These are phyloP conservation scores for Podospora appendiculata DNA, from an alignment of 495 filamentous ascomycete genomes.

Conservation along the genomic window DNA sequence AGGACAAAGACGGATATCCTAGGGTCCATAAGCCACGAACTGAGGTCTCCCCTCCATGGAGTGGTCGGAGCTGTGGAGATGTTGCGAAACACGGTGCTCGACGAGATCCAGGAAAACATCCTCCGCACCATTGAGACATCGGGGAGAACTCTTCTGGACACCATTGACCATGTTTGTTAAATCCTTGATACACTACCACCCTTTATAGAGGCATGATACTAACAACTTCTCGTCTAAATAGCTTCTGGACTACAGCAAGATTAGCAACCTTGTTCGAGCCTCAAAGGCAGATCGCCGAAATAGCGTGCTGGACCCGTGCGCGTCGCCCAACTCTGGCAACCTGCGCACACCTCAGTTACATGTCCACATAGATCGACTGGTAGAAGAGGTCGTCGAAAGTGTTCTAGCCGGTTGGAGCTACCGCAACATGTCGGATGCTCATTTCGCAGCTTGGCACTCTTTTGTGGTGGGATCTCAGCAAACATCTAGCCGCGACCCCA, in stretches of 20 bases:
- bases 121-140: conserved; percentile 65
- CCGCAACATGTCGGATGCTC: conserved; percentile 15
- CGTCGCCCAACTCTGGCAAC: conserved; percentile 17
- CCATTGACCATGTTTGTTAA: conserved; percentile 58
- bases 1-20: conserved; percentile 61
- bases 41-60: conserved; percentile 69
- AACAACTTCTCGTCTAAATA: not conserved
- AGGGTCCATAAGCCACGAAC: conserved; percentile 65
- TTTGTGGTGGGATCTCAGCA: conserved; percentile 4
- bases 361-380: conserved; percentile 37
- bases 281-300: conserved; percentile 11
- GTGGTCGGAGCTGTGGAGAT: conserved; percentile 66
- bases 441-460: conserved; percentile 6
- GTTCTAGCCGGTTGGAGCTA: conserved; percentile 47
- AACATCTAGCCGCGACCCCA: no score
- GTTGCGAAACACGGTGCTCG: conserved; percentile 45
- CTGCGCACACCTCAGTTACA: not conserved
- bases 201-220: conserved; percentile 1
- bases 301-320: not conserved
- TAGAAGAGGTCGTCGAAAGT: conserved; percentile 54
- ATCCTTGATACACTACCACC: no score
- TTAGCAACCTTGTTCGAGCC: conserved; percentile 38
- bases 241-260: conserved; percentile 60
- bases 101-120: conserved; percentile 50
- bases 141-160: conserved; percentile 67